phyloP scores from a whole-genome alignment of 176 grass and related monocot species.

The Paspalum notatum region DNA sequence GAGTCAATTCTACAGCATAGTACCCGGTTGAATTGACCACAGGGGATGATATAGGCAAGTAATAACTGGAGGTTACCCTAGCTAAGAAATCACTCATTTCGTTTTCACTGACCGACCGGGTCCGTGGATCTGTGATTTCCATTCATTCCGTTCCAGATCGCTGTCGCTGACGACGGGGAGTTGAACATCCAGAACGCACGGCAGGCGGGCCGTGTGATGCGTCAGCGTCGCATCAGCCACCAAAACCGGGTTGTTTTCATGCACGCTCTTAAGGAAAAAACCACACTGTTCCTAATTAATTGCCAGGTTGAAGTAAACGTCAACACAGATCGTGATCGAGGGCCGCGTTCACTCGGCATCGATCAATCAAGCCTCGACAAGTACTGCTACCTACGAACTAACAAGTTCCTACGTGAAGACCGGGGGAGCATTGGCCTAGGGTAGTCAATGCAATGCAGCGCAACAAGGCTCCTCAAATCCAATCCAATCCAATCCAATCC shows the following conservation, averaged over 20 bases:
- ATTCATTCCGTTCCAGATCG: background rate
- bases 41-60: too few species aligned
- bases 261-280: background rate
- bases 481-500: background rate
- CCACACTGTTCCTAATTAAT: background rate
- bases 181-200: background rate
- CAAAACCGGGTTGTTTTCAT: background rate
- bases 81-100: background rate
- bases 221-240: too few species aligned
- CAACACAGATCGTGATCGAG: background rate
- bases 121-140: background rate
- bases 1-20: background rate
- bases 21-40: background rate
- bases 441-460: background rate
- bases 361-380: background rate
- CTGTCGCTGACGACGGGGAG: background rate
- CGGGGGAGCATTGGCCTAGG: background rate
- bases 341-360: background rate
- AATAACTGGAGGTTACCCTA: background rate
- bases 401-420: slow-evolving; percentile 21
- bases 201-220: background rate
- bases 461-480: too few species aligned
- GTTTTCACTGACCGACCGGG: background rate
- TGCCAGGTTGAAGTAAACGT: background rate
- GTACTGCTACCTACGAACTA: too few species aligned